Base-by-base conservation (phyloP, 2,329 filamentous ascomycete species). In the Juglanconis sp. region DNA sequence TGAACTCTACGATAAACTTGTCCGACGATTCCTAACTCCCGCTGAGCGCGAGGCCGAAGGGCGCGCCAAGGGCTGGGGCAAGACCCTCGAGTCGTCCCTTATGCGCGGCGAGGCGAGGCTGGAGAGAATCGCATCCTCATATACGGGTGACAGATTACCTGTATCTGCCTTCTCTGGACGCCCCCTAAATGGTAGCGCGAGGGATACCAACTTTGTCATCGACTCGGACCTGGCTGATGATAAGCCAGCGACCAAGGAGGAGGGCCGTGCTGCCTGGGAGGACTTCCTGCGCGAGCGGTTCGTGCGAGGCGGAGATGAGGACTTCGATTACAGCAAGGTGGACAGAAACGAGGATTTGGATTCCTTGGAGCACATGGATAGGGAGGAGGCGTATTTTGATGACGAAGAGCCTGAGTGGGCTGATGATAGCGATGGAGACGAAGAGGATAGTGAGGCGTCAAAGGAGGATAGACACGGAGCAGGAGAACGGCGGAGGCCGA, bases 301-400 rank as follows among this genome's bases (percentile, higher is more conserved):
- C 68, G 73, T 96, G 35, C 76, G 81, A 24, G 92, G 92, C 0
- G 81, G 81, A 5, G 92, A 96, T 68, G 79, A 81, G 1, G 91
- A 96, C 52, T 94, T 96, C 67, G 88, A 94, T 63, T 96, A 96
- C 70, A 72, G 68, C 1, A 68, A 65, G 3, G 87, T 96, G 5
- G 92, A 96, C 69, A 76, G 77, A 40, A 87, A 89, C 68, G 87
- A 92, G 35, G 86, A 87, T 24, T 87, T 86, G 59, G 91, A 96
- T 70, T 85, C 73, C 71, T 74, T 79, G 73, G 81, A 69, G 78
- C 84, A 77, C 64, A 75, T 79, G n/a, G 86, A 88, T 56, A 77
- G 78, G 13, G 82, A 94, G 72, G 91, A 96, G 42, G 81, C 81
- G 24, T 96, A 90, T 78, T 93, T 96, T 69, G 90, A 92, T 30